phyloP scores from a whole-genome alignment of 78 protist species.

The Anaeramoeba flamelloides region DNA sequence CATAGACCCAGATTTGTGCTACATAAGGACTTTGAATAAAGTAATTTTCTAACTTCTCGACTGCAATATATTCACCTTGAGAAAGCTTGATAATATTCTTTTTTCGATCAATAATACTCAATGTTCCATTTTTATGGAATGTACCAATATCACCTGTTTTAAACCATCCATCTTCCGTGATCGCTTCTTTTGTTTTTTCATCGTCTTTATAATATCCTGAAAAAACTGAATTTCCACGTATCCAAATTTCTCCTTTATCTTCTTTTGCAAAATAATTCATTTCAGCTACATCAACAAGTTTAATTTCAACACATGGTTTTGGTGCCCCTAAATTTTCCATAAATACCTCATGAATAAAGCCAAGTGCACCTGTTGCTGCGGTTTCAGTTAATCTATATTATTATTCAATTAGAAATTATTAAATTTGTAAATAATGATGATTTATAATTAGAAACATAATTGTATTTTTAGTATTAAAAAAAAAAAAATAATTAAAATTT shows the following conservation, averaged over 20 bases:
- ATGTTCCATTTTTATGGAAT: conserved; percentile 35
- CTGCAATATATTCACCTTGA: conserved; percentile 88
- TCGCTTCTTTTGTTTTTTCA: conserved; percentile 44
- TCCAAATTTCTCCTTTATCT: conserved; percentile 56
- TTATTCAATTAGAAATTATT: too few species aligned
- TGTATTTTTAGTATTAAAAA: too few species aligned
- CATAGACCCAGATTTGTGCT: conserved; percentile 38
- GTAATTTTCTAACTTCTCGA: conserved; percentile 42
- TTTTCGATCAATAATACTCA: conserved; percentile 72
- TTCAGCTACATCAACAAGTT: too few species aligned
- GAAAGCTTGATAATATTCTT: conserved; percentile 73
- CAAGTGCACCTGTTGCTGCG: too few species aligned
- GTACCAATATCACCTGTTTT: conserved; percentile 10
- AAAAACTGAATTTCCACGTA: conserved; percentile 64
- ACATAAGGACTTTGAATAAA: conserved; percentile 31
- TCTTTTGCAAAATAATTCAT: neutral
- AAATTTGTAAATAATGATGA: too few species aligned
- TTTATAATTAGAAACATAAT: too few species aligned
- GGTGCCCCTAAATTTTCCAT: too few species aligned
- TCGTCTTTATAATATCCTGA: conserved; percentile 62
- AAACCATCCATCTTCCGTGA: conserved; percentile 11
- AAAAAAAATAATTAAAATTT: too few species aligned
- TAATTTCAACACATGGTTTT: too few species aligned
- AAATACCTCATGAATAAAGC: too few species aligned
- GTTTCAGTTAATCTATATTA: too few species aligned